Evolutionary conservation across 73 alveolate genomes (phyloP).

Genomic region (Breviolum minutum): DNA sequence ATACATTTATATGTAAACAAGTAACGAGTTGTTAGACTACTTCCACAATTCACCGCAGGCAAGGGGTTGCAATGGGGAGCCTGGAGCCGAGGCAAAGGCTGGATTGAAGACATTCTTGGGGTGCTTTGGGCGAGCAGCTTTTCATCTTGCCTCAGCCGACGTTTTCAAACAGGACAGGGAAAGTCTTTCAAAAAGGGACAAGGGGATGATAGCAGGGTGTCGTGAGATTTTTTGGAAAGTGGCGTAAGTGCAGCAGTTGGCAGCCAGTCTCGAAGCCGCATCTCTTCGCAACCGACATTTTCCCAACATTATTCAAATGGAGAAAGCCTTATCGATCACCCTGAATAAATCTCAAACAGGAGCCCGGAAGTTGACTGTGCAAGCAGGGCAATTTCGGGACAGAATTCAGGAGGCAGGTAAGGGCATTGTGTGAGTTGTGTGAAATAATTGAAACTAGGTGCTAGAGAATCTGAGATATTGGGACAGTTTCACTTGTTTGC

Average conservation of each 20-base stretch:
- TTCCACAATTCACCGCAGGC: background rate
- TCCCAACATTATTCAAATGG: too few species aligned
- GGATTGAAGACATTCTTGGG: slow-evolving; percentile 65
- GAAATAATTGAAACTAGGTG: background rate
- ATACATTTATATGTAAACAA: too few species aligned
- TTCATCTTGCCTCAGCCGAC: slow-evolving; percentile 72
- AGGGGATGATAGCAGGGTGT: background rate
- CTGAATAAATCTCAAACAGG: background rate
- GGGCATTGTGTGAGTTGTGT: too few species aligned
- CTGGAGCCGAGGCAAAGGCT: background rate
- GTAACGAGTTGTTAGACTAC: background rate
- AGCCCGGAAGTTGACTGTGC: slow-evolving; percentile 32
- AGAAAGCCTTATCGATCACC: too few species aligned
- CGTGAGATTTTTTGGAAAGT: background rate
- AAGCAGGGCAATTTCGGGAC: slow-evolving; percentile 65
- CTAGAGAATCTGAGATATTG: background rate
- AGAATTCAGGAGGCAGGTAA: background rate
- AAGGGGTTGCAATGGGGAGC: background rate
- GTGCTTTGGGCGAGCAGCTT: slow-evolving; percentile 68
- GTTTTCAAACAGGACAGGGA: slow-evolving; percentile 56
- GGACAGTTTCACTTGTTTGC: too few species aligned
- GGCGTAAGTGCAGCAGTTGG: too few species aligned
- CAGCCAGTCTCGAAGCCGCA: too few species aligned
- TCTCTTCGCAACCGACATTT: too few species aligned
- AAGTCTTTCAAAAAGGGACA: too few species aligned